A percentile compares a stretch with the other conserved stretches of the same genome.
Evolutionary conservation across 169 alveolate species (phyloP).

Genomic region (Plasmodium berghei): DNA sequence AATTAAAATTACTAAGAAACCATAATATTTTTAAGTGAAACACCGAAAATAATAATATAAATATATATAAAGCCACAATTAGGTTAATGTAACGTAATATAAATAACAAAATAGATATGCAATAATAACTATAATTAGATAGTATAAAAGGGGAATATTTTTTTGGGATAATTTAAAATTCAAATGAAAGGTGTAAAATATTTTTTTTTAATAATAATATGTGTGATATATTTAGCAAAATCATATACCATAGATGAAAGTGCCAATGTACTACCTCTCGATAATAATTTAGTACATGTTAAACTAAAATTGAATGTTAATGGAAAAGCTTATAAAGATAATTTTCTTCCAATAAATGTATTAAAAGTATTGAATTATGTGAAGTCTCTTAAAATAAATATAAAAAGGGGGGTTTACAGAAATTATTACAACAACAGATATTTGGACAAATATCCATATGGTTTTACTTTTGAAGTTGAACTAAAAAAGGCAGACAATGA

Average conservation of each 20-base stretch:
- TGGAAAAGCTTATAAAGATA: conserved; percentile 69
- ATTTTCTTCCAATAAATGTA: conserved; percentile 57
- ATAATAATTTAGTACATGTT: conserved; percentile 54
- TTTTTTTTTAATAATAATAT: conserved; percentile 26
- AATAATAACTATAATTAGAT: no score
- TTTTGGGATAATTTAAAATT: conserved; percentile 3
- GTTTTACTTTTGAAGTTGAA: conserved; percentile 67
- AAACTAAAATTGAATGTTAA: conserved; percentile 57
- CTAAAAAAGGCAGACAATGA: conserved; percentile 31
- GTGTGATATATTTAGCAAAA: conserved; percentile 41
- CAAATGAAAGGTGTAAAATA: conserved; percentile 64
- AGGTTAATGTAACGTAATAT: no score
- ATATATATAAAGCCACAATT: no score
- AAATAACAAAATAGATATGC: no score
- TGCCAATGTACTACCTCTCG: conserved; percentile 49
- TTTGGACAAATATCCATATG: conserved; percentile 74
- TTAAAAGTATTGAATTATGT: conserved; percentile 62
- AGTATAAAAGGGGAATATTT: no score
- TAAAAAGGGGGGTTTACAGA: conserved; percentile 74
- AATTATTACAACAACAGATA: conserved; percentile 59
- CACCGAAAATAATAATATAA: no score
- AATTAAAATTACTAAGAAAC: background rate
- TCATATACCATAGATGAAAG: conserved; percentile 66
- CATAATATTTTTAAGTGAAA: no score
- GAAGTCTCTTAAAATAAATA: conserved; percentile 68